These are phyloP conservation scores for Camellia lanceoleosa DNA, from an alignment of 148 eudicot species.

Conservation along the genomic window DNA sequence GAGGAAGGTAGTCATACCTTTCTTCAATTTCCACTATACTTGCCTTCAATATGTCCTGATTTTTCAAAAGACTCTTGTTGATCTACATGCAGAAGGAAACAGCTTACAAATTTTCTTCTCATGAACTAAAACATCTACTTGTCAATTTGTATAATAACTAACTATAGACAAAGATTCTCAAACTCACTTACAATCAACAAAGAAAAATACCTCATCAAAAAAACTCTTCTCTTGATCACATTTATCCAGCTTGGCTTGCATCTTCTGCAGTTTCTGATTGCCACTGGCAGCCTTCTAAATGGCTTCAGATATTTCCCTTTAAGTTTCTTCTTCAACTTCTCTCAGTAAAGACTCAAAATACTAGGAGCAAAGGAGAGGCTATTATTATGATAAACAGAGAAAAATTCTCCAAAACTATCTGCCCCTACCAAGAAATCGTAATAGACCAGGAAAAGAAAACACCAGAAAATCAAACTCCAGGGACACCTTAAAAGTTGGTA, in stretches of 20 bases:
- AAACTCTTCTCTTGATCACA: constrained; percentile 68
- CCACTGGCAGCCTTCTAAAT: constrained; percentile 53
- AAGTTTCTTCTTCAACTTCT: constrained; percentile 73
- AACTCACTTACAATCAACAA: background rate
- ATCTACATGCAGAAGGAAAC: constrained; percentile 42
- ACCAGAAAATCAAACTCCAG: background rate
- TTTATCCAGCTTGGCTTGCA: constrained; percentile 71
- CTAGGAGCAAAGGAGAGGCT: constrained; percentile 34
- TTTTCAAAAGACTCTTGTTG: constrained; percentile 70
- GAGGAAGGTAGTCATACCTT: constrained; percentile 40
- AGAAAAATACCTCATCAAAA: constrained; percentile 49
- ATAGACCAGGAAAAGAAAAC: background rate
- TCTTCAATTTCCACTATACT: constrained; percentile 61
- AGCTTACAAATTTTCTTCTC: background rate
- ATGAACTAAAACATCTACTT: background rate
- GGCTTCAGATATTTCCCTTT: constrained; percentile 53
- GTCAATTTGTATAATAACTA: background rate
- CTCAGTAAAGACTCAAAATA: constrained; percentile 81
- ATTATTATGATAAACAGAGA: constrained; percentile 7
- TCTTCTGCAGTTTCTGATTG: constrained; percentile 61
- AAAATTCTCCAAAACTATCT: constrained; percentile 1
- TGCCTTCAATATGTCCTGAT: constrained; percentile 67
- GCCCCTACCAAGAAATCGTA: background rate
- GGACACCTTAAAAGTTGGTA: background rate
- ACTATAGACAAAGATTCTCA: background rate